Conservation (phyloP, 2,329 filamentous ascomycete species). For the Calycina marina region DNA sequence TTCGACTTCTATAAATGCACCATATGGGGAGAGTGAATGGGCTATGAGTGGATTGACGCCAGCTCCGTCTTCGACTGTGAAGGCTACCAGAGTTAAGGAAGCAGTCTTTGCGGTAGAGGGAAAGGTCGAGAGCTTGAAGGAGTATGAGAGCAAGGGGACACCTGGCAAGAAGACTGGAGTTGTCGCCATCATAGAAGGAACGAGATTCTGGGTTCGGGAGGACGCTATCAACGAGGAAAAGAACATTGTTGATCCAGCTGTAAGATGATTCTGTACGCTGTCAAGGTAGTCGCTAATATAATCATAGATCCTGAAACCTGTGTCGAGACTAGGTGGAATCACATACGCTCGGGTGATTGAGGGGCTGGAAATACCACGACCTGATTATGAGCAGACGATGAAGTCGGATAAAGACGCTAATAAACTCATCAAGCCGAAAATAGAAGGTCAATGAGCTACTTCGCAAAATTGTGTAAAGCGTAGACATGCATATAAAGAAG, state of each 20-base stretch:
- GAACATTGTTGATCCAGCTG: constrained; percentile 57
- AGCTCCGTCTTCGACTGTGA: constrained; percentile 49
- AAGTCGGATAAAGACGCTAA: constrained; percentile 38
- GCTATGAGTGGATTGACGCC: constrained; percentile 61
- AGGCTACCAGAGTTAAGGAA: constrained; percentile 62
- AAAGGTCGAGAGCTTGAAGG: constrained; percentile 56
- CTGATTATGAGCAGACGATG: constrained; percentile 29
- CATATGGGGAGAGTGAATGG: constrained; percentile 69
- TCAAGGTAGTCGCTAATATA: constrained; percentile 4
- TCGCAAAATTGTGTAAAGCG: too few relatives aligned
- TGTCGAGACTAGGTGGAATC: constrained; percentile 73
- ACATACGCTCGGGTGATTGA: constrained; percentile 62
- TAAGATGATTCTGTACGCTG: constrained; percentile 25
- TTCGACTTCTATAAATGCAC: constrained; percentile 62
- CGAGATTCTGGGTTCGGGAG: constrained; percentile 77
- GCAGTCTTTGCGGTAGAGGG: constrained; percentile 73
- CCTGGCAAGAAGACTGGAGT: constrained; percentile 64
- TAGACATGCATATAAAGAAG: too few relatives aligned
- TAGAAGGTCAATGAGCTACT: constrained; percentile 26
- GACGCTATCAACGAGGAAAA: constrained; percentile 72
- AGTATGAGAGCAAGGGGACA: constrained; percentile 59
- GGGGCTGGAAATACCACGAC: constrained; percentile 55
- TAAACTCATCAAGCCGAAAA: constrained; percentile 36
- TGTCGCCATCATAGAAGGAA: constrained; percentile 66
- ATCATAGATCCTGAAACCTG: constrained; percentile 50